A percentile compares a stretch with the other conserved stretches of the same genome.
These are phyloP conservation scores for Cercospora berteroae DNA, from an alignment of 2,329 filamentous ascomycete species.

Conservation along the genomic window DNA sequence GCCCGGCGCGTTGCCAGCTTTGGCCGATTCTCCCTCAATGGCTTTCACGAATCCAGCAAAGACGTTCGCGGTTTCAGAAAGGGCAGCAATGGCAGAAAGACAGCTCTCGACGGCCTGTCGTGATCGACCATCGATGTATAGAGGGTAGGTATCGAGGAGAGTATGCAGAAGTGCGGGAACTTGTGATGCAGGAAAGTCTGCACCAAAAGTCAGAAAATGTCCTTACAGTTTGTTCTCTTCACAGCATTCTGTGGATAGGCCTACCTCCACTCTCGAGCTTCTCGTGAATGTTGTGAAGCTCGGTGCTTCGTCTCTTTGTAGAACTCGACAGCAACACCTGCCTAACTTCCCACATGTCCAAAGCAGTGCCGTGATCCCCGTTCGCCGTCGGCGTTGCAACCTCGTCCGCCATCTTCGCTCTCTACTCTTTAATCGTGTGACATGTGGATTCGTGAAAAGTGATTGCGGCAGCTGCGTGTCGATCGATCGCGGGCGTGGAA, in stretches of 20 bases:
- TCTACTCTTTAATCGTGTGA: conserved; percentile 6
- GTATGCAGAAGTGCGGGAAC: conserved; percentile 54
- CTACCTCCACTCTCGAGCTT: conserved; percentile 46
- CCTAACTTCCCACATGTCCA: conserved; percentile 33
- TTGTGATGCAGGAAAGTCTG: conserved; percentile 27
- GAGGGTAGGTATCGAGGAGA: conserved; percentile 82
- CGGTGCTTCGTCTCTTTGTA: conserved; percentile 48
- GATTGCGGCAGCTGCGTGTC: neutral
- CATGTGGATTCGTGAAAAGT: neutral
- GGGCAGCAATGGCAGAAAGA: conserved; percentile 64
- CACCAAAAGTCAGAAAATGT: conserved; percentile 17
- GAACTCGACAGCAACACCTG: conserved; percentile 48
- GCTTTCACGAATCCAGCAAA: conserved; percentile 65
- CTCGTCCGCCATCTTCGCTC: conserved; percentile 16
- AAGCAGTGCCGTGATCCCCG: conserved; percentile 4
- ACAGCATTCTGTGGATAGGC: conserved; percentile 20
- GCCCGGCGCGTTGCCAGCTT: conserved; percentile 70
- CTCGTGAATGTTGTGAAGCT: conserved; percentile 47
- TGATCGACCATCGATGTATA: conserved; percentile 82
- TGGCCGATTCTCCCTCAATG: conserved; percentile 70
- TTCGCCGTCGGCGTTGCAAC: neutral
- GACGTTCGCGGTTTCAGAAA: conserved; percentile 55
- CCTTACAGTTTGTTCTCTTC: neutral
- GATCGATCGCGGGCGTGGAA: neutral
- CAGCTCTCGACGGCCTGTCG: conserved; percentile 80